Evolutionary conservation across 176 grass and related monocot species (phyloP).

Genomic region (Phyllostachys edulis): DNA sequence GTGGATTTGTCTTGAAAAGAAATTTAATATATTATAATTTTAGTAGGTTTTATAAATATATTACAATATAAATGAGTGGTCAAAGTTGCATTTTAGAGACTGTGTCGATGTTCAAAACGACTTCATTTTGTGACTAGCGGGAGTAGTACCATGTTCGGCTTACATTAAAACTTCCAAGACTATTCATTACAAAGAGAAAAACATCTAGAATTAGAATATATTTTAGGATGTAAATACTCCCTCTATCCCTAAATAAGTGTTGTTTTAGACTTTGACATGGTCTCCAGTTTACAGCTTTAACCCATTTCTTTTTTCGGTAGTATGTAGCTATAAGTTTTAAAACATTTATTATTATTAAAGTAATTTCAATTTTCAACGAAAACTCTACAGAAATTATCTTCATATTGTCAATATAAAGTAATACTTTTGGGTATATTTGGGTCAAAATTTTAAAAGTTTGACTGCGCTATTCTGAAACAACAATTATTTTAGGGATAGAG

Average conservation of each 20-base stretch:
- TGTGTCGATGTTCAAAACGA: too few relatives aligned
- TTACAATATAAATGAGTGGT: too few relatives aligned
- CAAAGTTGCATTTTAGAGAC: too few relatives aligned
- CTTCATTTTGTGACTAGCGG: too few relatives aligned
- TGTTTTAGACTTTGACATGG: background rate
- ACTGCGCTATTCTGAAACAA: background rate
- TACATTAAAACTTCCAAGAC: slow-evolving; percentile 8
- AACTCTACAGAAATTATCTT: slow-evolving; percentile 15
- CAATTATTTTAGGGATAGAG: slow-evolving; percentile 2
- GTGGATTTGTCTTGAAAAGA: too few relatives aligned
- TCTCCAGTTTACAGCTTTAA: slow-evolving; percentile 18
- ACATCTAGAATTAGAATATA: slow-evolving; percentile 17
- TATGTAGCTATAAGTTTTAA: background rate
- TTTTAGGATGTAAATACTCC: background rate
- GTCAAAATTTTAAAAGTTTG: background rate
- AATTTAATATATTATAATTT: too few relatives aligned
- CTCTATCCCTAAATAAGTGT: background rate
- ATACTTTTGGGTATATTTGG: slow-evolving; percentile 5
- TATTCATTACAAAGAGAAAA: slow-evolving; percentile 8
- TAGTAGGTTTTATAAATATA: too few relatives aligned
- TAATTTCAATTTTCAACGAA: background rate
- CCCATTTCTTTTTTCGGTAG: background rate
- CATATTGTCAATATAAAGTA: background rate
- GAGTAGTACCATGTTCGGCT: background rate
- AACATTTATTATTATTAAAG: background rate